phyloP scores from a whole-genome alignment of 768 basidiomycete genomes.

The Agaricus blazei region DNA sequence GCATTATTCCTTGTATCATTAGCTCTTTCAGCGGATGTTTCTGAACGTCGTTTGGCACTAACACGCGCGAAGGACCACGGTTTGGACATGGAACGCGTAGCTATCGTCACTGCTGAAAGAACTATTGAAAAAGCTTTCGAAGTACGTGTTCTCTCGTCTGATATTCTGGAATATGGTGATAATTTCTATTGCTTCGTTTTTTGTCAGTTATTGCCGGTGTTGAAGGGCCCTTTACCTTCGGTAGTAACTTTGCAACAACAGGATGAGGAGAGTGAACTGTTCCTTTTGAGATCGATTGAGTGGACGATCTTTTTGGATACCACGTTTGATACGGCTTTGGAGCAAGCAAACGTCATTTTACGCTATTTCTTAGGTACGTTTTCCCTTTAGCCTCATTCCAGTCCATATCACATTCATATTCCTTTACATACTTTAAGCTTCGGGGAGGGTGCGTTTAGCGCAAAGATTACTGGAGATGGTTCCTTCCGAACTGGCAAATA shows the following conservation, averaged over 20 bases:
- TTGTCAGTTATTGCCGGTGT: constrained; percentile 42
- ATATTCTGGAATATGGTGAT: no score
- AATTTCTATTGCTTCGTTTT: no score
- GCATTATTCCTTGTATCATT: constrained; percentile 84
- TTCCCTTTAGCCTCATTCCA: neutral
- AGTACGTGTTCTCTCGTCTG: constrained; percentile 26
- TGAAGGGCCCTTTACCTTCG: constrained; percentile 56
- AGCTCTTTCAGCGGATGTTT: constrained; percentile 55
- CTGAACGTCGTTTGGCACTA: constrained; percentile 66
- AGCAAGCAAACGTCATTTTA: constrained; percentile 83
- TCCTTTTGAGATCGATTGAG: constrained; percentile 84
- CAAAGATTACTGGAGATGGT: constrained; percentile 52
- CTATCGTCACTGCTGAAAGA: constrained; percentile 71
- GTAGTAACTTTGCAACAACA: constrained; percentile 52
- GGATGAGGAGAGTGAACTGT: constrained; percentile 50
- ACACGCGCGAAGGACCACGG: constrained; percentile 79
- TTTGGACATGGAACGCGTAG: constrained; percentile 77
- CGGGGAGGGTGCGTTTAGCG: constrained; percentile 72
- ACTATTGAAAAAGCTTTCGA: constrained; percentile 70
- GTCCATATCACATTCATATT: neutral
- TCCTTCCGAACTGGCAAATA: constrained; percentile 56
- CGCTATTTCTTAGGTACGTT: constrained; percentile 83
- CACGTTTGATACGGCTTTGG: constrained; percentile 75
- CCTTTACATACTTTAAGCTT: constrained; percentile 34
- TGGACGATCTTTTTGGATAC: constrained; percentile 81